These are phyloP conservation scores for Xanthoparmelia taractica DNA, from an alignment of 495 filamentous ascomycete genomes.

Conservation along the genomic window DNA sequence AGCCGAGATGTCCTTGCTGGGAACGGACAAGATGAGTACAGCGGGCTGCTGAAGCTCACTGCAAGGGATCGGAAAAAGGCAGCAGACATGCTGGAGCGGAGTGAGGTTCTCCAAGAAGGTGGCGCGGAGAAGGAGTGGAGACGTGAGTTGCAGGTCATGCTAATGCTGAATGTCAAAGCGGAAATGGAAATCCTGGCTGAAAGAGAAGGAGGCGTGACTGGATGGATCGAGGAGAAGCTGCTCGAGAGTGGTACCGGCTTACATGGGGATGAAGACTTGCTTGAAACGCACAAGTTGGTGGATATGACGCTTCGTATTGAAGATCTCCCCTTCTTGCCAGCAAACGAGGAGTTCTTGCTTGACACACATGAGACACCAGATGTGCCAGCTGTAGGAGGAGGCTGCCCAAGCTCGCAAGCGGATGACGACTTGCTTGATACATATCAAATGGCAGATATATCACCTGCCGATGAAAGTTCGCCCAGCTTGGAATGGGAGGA, in stretches of 20 bases:
- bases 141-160: slow-evolving; percentile 72
- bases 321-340: not conserved
- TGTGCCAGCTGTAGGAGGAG: not conserved
- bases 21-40: slow-evolving; percentile 25
- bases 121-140: slow-evolving; percentile 49
- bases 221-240: slow-evolving; percentile 54
- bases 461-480: not conserved
- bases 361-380: not conserved
- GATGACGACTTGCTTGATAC: not conserved
- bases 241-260: not conserved
- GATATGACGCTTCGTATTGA: not conserved
- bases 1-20: slow-evolving; percentile 46
- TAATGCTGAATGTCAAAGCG: slow-evolving; percentile 77
- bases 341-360: slow-evolving; percentile 26
- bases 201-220: slow-evolving; percentile 46
- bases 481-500: not conserved
- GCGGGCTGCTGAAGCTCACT: slow-evolving; percentile 49
- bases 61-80: slow-evolving; percentile 61
- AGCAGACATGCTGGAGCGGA: slow-evolving; percentile 52
- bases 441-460: not conserved
- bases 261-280: not conserved
- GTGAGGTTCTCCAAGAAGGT: slow-evolving; percentile 39
- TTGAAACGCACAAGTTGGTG: not conserved
- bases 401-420: not conserved
- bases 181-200: slow-evolving; percentile 81